Percentiles rank a stretch among this genome's conserved stretches.
These are phyloP conservation scores for Nakazawaea ishiwadae DNA, from an alignment of 805 yeast genomes.

Conservation along the genomic window DNA sequence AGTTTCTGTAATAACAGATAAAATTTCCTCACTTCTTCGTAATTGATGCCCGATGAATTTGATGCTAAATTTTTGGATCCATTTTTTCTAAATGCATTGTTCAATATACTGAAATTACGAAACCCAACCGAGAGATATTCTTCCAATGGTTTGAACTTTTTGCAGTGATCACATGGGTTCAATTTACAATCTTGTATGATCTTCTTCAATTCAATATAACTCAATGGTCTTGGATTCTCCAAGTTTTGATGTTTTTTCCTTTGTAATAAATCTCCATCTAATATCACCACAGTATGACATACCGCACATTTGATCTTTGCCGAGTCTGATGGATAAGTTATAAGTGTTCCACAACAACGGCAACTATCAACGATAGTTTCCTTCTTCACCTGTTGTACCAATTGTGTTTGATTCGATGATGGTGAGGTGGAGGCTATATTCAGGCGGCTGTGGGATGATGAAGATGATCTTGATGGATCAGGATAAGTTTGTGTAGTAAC, in stretches of 20 bases:
- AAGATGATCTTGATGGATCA: too few species aligned
- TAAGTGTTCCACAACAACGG: conserved; percentile 41
- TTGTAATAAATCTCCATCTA: too few species aligned
- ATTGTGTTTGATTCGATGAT: too few species aligned
- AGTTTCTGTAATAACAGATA: conserved; percentile 42
- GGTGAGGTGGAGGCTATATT: background rate
- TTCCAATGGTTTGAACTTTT: conserved; percentile 45
- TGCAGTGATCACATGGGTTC: conserved; percentile 12
- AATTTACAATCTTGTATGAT: conserved; percentile 30
- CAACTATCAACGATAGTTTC: conserved; percentile 26
- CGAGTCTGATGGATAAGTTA: conserved; percentile 32
- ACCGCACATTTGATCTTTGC: conserved; percentile 52
- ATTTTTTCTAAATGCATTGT: conserved; percentile 47
- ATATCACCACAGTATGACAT: conserved; percentile 41
- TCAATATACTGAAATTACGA: conserved; percentile 40
- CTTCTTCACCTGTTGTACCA: background rate
- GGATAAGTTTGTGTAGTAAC: background rate
- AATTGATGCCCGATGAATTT: conserved; percentile 48
- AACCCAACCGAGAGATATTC: conserved; percentile 42
- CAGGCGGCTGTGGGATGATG: too few species aligned
- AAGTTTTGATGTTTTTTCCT: too few species aligned
- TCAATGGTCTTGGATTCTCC: too few species aligned
- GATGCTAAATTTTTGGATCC: conserved; percentile 19
- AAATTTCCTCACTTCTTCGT: conserved; percentile 38
- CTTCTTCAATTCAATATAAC: conserved; percentile 29